Evolutionary conservation across 257 asterid genomes (phyloP).

Genomic region (Lavandula angustifolia): DNA sequence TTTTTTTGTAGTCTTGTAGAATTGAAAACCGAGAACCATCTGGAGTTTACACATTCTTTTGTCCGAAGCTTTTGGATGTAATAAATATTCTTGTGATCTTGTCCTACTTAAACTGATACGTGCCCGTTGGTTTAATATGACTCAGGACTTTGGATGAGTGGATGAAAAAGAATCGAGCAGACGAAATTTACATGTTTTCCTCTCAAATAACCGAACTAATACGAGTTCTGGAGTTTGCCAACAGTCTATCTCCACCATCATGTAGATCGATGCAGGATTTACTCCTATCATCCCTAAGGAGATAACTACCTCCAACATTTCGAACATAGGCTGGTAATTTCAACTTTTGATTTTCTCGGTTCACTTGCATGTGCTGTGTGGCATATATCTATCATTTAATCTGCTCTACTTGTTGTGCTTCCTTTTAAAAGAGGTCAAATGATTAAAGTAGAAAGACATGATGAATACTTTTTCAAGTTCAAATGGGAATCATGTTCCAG

Average conservation of each 20-base stretch:
- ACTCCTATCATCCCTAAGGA: slow-evolving; percentile 64
- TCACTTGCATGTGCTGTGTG: not conserved
- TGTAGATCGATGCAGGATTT: slow-evolving; percentile 62
- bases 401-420: slow-evolving; percentile 27
- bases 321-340: not conserved
- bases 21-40: not conserved
- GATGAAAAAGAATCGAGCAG: slow-evolving; percentile 67
- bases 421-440: slow-evolving; percentile 37
- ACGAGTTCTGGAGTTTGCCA: slow-evolving; percentile 55
- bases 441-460: slow-evolving; percentile 21
- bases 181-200: slow-evolving; percentile 80
- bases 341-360: not conserved
- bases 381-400: slow-evolving; percentile 14
- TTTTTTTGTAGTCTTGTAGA: not conserved
- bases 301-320: slow-evolving; percentile 33
- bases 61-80: not conserved
- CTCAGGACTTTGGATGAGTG: slow-evolving; percentile 62
- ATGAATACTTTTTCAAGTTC: not conserved
- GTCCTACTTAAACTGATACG: slow-evolving; percentile 22
- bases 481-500: slow-evolving; percentile 24
- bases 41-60: not conserved
- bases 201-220: slow-evolving; percentile 68
- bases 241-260: slow-evolving; percentile 57
- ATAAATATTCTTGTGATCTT: not conserved
- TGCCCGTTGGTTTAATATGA: slow-evolving; percentile 21